Base-by-base conservation (phyloP, 805 yeast genomes). In the Komagataella phaffii region DNA sequence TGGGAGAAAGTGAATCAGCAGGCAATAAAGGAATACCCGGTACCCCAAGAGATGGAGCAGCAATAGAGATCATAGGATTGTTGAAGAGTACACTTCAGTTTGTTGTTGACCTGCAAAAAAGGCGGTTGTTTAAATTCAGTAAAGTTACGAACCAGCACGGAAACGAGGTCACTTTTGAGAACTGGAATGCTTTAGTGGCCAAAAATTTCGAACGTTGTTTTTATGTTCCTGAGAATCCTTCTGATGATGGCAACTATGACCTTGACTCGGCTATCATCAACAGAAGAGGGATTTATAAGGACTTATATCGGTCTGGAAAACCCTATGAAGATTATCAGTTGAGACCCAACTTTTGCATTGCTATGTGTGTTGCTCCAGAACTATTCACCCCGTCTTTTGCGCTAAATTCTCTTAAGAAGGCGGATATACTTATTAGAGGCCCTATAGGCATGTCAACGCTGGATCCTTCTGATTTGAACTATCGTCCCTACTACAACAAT, bases 1-100 rank as follows among this genome's bases (percentile, higher is more conserved):
- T 91, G 98, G 99, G 99, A 23, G 98, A 93, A 69, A 86, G 96
- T 61, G 80, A 66, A 43, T 73, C 68, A 52, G 96, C 98, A 0
- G 83, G 85, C 1, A 83, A 80, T 53, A 85, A 83, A 58, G 99
- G 99, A n/a, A 72, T 79, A 43, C 99, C 99, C 1, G 99, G 98
- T 1, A 91, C 98, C 0, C 98, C 99, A 21, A 78, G 99, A 62
- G 96, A 90, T 66, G 99, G 99, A 44, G 96, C 97, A 1, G 96
- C 95, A 2, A 74, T 91, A 52, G 99, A 91, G 66, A 85, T 91
- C 53, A 88, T 80, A 58, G 99, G 97, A 0, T 70, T 91, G 54
- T 68, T 93, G 61, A 90, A 90, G 68, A 86, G 96, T 65, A 68
- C 87, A 1, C 69, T 91, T 60, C 72, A 96, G 55, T 93, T 89